Conservation (phyloP, 768 basidiomycete species). For the Rickenella mellea region DNA sequence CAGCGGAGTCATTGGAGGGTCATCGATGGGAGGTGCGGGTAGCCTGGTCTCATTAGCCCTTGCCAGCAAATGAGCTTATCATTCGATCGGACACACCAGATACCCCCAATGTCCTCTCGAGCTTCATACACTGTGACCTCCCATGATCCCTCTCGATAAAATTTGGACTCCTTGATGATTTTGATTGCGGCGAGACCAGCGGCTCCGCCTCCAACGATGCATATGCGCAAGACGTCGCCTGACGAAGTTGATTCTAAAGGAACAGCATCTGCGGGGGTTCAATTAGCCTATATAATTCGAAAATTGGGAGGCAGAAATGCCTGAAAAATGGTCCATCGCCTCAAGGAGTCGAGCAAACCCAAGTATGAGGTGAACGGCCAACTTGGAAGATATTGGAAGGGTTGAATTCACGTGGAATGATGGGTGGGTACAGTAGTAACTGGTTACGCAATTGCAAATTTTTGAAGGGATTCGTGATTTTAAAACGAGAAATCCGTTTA, state of each 20-base stretch:
- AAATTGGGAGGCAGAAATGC: neutral
- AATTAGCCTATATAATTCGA: neutral
- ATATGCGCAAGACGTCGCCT: slow-evolving; percentile 27
- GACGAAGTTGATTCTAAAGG: neutral
- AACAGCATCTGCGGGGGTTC: neutral
- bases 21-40: slow-evolving; percentile 38
- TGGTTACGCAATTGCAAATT: too few species aligned
- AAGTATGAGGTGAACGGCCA: too few species aligned
- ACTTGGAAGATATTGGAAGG: too few species aligned
- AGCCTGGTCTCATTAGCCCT: slow-evolving; percentile 36
- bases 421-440: too few species aligned
- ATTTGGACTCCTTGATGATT: slow-evolving; percentile 45
- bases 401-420: too few species aligned
- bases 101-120: slow-evolving; percentile 56
- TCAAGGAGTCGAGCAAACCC: neutral
- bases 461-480: too few species aligned
- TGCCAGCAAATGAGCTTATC: neutral
- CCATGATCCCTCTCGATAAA: slow-evolving; percentile 57
- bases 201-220: slow-evolving; percentile 72
- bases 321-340: neutral
- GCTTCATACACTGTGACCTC: slow-evolving; percentile 53
- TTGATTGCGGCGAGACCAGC: slow-evolving; percentile 65
- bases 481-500: too few species aligned
- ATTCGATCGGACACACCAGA: slow-evolving; percentile 64
- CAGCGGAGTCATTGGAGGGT: slow-evolving; percentile 56